Base-by-base conservation (phyloP, 1,284 basidiomycete genomes). In the Pseudozyma thailandica region DNA sequence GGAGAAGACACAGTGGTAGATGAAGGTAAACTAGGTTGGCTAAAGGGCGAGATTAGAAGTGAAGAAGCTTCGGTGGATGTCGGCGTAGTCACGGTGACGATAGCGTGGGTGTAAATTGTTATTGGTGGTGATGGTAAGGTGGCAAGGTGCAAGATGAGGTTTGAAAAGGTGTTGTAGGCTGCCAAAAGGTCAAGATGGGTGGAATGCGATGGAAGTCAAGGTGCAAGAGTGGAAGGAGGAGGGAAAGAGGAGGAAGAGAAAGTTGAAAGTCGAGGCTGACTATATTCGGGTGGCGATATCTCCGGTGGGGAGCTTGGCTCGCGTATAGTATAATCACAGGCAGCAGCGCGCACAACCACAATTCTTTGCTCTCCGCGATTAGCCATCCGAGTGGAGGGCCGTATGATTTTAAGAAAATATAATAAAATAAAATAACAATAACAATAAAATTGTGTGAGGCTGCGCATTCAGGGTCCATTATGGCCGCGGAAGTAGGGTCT, bases 281-380 rank as follows among this genome's bases (percentile, higher is more conserved):
- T 54, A 54, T 54, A 54, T 54, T 27, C 23, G 21, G 52, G 52
- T 54, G 52, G 43, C 44, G 44, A 25, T 30, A 35, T 38, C 39
- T 47, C 26, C 37, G 33, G 50, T 51, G 39, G 37, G 37, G 33
- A 12, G 13, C 13, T 35, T 12, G 13, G 33, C 30, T 7, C 15
- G 30, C 15, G 30, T 31, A 15, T 15, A 15, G 7, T 7, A n/a
- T n/a, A n/a, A n/a, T n/a, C n/a, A n/a, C n/a, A n/a, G n/a, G n/a
- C n/a, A n/a, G n/a, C n/a, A n/a, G n/a, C n/a, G n/a, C n/a, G n/a
- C n/a, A n/a, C n/a, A n/a, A n/a, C n/a, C n/a, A n/a, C n/a, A n/a
- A n/a, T n/a, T n/a, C n/a, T n/a, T n/a, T n/a, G n/a, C n/a, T n/a
- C n/a, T n/a, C n/a, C n/a, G n/a, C n/a, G n/a, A n/a, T n/a, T n/a